A percentile compares a stretch with the other conserved stretches of the same genome.
Evolutionary conservation across 2,329 filamentous ascomycete genomes (phyloP).

Genomic region (Sporothrix humicola): DNA sequence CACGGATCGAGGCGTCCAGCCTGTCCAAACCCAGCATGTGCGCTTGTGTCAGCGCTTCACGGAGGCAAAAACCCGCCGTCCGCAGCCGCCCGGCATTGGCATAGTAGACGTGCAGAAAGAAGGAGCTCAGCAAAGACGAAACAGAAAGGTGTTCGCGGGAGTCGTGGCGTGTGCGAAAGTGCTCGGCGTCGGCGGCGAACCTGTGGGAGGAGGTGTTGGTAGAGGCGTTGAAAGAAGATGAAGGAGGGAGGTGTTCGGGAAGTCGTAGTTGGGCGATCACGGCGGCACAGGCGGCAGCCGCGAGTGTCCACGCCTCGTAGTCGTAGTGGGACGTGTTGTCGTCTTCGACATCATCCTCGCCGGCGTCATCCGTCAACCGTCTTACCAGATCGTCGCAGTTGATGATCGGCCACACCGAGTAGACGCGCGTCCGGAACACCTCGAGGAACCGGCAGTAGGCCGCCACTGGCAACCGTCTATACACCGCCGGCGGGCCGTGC

Average conservation of each 20-base stretch:
- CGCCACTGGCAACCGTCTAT: background rate
- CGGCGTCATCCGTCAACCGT: background rate
- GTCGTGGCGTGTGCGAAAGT: slow-evolving; percentile 13
- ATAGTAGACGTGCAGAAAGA: slow-evolving; percentile 11
- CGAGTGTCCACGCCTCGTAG: slow-evolving; percentile 12
- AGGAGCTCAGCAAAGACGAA: background rate
- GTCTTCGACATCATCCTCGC: background rate
- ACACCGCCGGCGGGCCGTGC: background rate
- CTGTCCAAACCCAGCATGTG: slow-evolving; percentile 19
- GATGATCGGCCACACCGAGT: slow-evolving; percentile 18
- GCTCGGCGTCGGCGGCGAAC: slow-evolving; percentile 16
- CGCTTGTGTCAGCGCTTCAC: slow-evolving; percentile 11
- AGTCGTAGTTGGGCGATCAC: slow-evolving; percentile 16
- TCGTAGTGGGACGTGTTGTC: background rate
- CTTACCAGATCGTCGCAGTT: background rate
- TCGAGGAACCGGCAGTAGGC: slow-evolving; percentile 15
- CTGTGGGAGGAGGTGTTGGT: background rate
- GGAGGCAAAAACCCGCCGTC: background rate
- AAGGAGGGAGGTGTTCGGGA: background rate
- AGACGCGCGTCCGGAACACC: slow-evolving; percentile 16
- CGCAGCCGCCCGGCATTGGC: slow-evolving; percentile 18
- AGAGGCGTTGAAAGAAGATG: background rate
- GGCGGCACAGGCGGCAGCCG: background rate
- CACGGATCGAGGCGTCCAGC: background rate
- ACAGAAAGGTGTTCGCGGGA: slow-evolving; percentile 16